Evolutionary conservation across 2,329 filamentous ascomycete genomes (phyloP), one percentile per base, ranked within the genome.

Genomic region (Clonostachys rhizophaga): DNA sequence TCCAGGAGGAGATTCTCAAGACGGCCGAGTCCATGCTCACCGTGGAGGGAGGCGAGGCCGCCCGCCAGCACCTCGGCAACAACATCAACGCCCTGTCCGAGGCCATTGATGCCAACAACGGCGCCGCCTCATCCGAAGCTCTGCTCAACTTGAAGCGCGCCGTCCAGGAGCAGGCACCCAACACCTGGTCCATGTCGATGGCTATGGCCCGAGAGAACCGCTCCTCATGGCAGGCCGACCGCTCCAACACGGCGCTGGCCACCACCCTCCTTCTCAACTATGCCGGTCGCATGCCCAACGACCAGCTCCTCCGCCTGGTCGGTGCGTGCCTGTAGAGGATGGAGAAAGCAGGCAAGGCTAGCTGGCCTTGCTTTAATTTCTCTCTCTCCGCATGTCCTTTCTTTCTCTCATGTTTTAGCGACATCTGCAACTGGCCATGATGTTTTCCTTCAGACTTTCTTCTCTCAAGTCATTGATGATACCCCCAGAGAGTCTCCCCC

Each of bases 141-240:
- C 20, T 58, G 8, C 39, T 48, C 5, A 40, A 47, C 12, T 46
- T 61, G 43, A 57, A 56, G 50, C 48, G 49, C 17, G 49, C 46
- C 5, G 44, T 60, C 10, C 53, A 60, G 35, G 45, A 57, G 35
- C 52, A 57, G 53, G 58, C 57, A 2, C 59, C 60, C 2, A 57
- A 55, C 34, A 51, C 57, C 1, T 63, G 60, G 60, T 50, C 55
- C 6, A 40, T 61, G 33, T 53, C 54, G 12, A 55, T 55, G 51
- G 54, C 57, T 5, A 46, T 62, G 37, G 54, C 51, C 5, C 41
- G 50, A 4, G 51, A 54, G 3, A 49, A 46, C 30, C 43, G 50
- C 3, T 36, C 44, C 6, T 44, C 49, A 14, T 52, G 53, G 51
- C 52, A 57, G 24, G 44, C 45, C 5, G 54, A 60, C 17, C 53